Evolutionary conservation across 106 monocot species (phyloP), one percentile per base, ranked within the genome.

Genomic region (Alisma plantagoaquatica): DNA sequence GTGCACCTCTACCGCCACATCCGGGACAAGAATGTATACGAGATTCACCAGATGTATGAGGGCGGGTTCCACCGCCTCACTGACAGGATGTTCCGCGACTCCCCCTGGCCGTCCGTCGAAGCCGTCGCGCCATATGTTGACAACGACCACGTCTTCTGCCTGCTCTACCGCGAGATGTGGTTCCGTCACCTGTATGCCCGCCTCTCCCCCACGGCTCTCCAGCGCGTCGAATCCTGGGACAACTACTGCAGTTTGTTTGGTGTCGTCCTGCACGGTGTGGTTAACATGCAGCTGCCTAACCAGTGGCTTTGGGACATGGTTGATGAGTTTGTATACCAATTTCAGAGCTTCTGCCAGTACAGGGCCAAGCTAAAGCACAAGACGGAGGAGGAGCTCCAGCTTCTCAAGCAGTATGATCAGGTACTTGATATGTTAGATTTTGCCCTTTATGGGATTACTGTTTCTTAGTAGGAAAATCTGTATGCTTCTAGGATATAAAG

Each of bases 261-360:
- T n/a, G 90, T 91, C 17, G 80, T 91, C 31, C 80, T 91, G 12
- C 84, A 91, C 25, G 90, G 90, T 2, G 84, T 84, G 14, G 84
- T 91, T 47, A 91, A 77, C 33, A 84, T 91, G 84, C 90, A 91
- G 75, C 56, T 91, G 14, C 90, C 90, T 19, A 91, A 84, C 55
- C 90, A 84, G 71, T 91, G 90, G 90, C 62, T 91, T 2, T 91
- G 90, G 90, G 90, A 91, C 47, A 91, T 91, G 90, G 84, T n/a
- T n/a, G n/a, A n/a, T n/a, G n/a, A n/a, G n/a, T n/a, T n/a, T n/a
- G n/a, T n/a, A n/a, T n/a, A n/a, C 56, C 90, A 91, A 70, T 91
- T 91, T 46, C 90, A 91, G 77, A 70, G 70, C 41, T 77, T 66
- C 25, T 91, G 90, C 63, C 90, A 91, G 71, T 91, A 80, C 45